Base-by-base conservation (phyloP, 176 grass and related monocot genomes). In the Chrysopogon serrulatus region DNA sequence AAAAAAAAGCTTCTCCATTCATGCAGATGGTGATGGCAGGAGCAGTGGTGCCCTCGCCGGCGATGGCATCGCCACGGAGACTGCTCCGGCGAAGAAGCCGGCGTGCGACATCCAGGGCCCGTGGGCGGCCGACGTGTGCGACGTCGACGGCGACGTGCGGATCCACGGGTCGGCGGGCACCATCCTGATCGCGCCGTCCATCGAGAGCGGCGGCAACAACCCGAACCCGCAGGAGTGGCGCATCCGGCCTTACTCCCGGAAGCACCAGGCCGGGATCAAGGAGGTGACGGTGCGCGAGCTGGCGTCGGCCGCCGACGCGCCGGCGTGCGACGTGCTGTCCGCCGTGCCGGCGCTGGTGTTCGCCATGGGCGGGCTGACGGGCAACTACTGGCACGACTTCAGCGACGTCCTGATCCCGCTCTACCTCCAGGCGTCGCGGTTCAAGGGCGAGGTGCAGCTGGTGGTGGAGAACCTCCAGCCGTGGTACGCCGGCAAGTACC, bases 311-410 rank as follows among this genome's bases (percentile, higher is more conserved):
- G 57, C 65, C 0, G 82, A 85, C 28, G 91, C 86, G 14, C 91
- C 86, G 0, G 23, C 66, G 21, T 96, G 94, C 85, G 84, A 73
- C 15, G 83, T 87, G 0, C 85, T 65, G 19, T 79, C 87, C 6
- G 10, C 65, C 10, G 84, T 96, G 2, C 93, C 94, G 23, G 94
- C 91, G 10, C 10, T 96, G 77, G 88, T 96, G 59, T 62, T 96
- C 16, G 94, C 94, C 81, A 87, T 91, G 82, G 94, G 94, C 64
- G 94, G 94, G 16, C 88, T 91, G 10, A 91, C 83, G 1, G 94
- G 94, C 70, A 96, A 96, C 87, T 96, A 96, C 85, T 96, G 94
- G 94, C 94, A 96, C 80, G 94, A 96, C 68, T 92, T 93, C 88
- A 89, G 82, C 67, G 94, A 96, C 84, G 21, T 96, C 13, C 9